Base-by-base conservation (phyloP, 139 green algal genomes). In the Chloropicon primus region DNA sequence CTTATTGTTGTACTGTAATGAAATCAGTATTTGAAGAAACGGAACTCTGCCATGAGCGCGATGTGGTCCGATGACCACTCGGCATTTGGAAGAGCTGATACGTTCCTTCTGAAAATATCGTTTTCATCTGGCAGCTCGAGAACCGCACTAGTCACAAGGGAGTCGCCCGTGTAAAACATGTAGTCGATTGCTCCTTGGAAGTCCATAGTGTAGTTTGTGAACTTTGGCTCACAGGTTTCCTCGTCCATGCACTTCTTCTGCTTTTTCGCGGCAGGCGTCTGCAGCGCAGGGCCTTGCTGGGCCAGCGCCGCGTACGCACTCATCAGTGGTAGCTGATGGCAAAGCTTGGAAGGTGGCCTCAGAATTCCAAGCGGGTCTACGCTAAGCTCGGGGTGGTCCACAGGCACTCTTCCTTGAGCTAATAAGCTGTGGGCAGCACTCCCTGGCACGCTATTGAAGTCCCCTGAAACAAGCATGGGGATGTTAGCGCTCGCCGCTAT, bases 121-220 rank as follows among this genome's bases (percentile, higher is more conserved):
- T 72, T 72, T 54, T 94, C 88, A 2, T 90, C 80, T 17, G 93
- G 91, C 82, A 98, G 88, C 87, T 98, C 94, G 77, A 98, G 85
- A 77, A 94, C 78, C 1, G 85, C 86, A 1, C 85, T 82, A n/a
- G 93, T 92, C 82, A 86, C 82, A 74, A 96, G 85, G 75, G 80
- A 88, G 82, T 90, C 86, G 27, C 77, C 83, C 26, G 91, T 97
- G 88, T 95, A 97, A 73, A 97, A 89, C 72, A 98, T 89, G 88
- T 98, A 98, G 86, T 98, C 94, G 79, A 98, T 88, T 10, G 94
- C 97, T 53, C 92, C 94, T 72, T 89, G 88, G 84, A 98, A 97
- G 80, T 96, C 89, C 72, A 87, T 84, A 27, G 86, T 88, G 78
- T 91, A 80, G 87, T 97, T 97, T 72, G 93, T 97, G 85, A 97